Base-by-base conservation (phyloP, 1,284 basidiomycete genomes). In the Tylopilus sp. region DNA sequence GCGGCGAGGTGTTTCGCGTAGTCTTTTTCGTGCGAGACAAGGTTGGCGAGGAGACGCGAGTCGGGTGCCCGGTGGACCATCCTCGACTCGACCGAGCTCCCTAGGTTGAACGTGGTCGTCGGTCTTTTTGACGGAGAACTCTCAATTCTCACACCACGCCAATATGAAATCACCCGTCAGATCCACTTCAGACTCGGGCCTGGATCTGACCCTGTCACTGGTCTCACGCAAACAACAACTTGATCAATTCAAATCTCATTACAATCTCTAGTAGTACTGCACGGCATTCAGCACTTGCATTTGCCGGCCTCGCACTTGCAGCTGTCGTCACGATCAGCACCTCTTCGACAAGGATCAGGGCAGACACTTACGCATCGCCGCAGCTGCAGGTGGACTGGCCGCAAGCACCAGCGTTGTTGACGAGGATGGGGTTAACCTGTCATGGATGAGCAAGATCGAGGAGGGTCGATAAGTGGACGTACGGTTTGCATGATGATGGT, bases 61-160 rank as follows among this genome's bases (percentile, higher is more conserved):
- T 94, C 91, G 26, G 89, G 81, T 39, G 88, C 82, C n/a, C 90
- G 85, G 77, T 92, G 91, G 57, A 91, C 89, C 90, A 93, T 92
- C 16, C 16, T 39, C 39, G 39, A 39, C 39, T 39, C 41, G 6
- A 9, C n/a, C 47, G 47, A 18, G 18, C 39, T 41, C 39, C 29
- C 29, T 29, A 6, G 39, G 39, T 15, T 15, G 15, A 41, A 41
- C 39, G 39, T 41, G 39, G 39, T 41, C 39, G 13, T 16, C 38
- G 16, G 38, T 29, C 29, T 13, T 36, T 36, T 36, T 36, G 36
- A 36, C 36, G 36, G 29, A 6, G 29, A 29, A 29, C 29, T 29
- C 29, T 29, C 29, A 29, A 16, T 41, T 41, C 39, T 41, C 65
- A 64, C 59, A 51, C 64, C 9, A n/a, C 38, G 29, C 29, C 29